Evolutionary conservation across 257 asterid genomes (phyloP).

Genomic region (Solanum sejunctum): DNA sequence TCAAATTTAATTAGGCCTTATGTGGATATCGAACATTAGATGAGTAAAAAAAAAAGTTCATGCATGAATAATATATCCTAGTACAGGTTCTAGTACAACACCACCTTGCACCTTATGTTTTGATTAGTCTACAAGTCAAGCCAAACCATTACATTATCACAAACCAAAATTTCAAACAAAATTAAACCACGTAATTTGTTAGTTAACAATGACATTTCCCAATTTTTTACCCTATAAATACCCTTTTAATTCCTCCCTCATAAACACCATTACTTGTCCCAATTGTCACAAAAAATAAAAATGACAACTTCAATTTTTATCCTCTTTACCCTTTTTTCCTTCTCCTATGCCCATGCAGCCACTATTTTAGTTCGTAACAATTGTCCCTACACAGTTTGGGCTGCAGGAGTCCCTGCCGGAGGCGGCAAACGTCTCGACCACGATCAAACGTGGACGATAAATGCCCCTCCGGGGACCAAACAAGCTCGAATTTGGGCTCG

Average conservation of each 20-base stretch:
- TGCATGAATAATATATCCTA: background rate
- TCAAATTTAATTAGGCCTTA: no score
- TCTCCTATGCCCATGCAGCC: slow-evolving; percentile 14
- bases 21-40: no score
- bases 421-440: slow-evolving; percentile 31
- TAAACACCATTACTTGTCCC: background rate
- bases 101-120: background rate
- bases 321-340: background rate
- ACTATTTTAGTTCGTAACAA: slow-evolving; percentile 32
- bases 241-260: background rate
- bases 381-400: slow-evolving; percentile 38
- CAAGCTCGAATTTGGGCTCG: slow-evolving; percentile 34
- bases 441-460: slow-evolving; percentile 36
- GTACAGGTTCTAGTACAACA: background rate
- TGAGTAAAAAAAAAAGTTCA: background rate
- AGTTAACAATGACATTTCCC: background rate
- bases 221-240: background rate
- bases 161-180: background rate
- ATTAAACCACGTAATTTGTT: background rate
- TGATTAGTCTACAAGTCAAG: background rate
- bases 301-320: background rate
- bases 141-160: background rate
- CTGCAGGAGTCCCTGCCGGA: slow-evolving; percentile 31
- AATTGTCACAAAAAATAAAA: background rate
- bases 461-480: slow-evolving; percentile 20